These are phyloP conservation scores for Penicillium cinerascens DNA, from an alignment of 495 filamentous ascomycete species.

Conservation along the genomic window DNA sequence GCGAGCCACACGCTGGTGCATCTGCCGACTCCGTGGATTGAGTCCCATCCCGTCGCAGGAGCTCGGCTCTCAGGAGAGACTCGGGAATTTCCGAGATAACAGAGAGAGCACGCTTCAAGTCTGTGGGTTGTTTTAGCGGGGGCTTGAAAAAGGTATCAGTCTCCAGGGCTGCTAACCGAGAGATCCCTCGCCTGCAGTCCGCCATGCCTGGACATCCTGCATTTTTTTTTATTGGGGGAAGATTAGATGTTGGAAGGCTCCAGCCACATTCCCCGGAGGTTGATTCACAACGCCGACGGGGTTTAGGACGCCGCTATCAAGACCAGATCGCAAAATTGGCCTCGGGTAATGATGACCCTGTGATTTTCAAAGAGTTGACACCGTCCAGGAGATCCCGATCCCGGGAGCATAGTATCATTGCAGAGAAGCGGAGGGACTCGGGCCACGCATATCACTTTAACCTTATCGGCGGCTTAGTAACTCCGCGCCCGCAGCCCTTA, in stretches of 20 bases:
- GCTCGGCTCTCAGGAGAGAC: slow-evolving; percentile 31
- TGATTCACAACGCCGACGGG: neutral
- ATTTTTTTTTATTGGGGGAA: slow-evolving; percentile 14
- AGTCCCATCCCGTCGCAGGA: slow-evolving; percentile 27
- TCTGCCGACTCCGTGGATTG: slow-evolving; percentile 12
- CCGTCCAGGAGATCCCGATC: slow-evolving; percentile 9
- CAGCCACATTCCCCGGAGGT: slow-evolving; percentile 10
- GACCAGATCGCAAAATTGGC: neutral
- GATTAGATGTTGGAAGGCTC: slow-evolving; percentile 1
- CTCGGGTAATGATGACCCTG: neutral
- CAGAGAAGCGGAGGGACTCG: slow-evolving; percentile 6
- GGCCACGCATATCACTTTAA: slow-evolving; percentile 24
- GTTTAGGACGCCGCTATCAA: neutral
- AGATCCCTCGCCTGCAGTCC: slow-evolving; percentile 10
- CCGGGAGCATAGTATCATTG: slow-evolving; percentile 10
- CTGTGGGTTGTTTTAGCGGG: slow-evolving; percentile 10
- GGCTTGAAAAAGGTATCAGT: neutral
- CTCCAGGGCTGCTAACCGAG: slow-evolving; percentile 7
- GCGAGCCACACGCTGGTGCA: slow-evolving; percentile 58
- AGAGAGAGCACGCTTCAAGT: slow-evolving; percentile 17
- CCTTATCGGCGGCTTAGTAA: slow-evolving; percentile 31
- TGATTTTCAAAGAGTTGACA: slow-evolving; percentile 1
- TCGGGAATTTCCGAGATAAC: slow-evolving; percentile 29
- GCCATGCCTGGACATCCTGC: slow-evolving; percentile 22
- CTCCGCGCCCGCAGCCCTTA: neutral